phyloP scores from a whole-genome alignment of 2,329 filamentous ascomycete species.

The Lomentospora prolificans region DNA sequence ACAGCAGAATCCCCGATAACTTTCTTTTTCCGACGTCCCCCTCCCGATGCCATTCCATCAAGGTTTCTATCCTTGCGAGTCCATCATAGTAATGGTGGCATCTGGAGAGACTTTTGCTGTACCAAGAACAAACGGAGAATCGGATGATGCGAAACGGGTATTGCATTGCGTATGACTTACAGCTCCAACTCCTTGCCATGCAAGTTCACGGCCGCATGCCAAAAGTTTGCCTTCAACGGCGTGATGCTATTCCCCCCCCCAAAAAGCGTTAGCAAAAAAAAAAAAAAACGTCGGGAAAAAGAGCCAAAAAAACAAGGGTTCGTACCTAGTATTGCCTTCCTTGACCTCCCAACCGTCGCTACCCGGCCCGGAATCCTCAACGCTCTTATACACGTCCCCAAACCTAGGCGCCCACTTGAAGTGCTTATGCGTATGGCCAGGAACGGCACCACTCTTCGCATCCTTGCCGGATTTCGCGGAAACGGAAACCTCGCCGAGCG shows the following conservation, averaged over 20 bases:
- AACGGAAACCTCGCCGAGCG: constrained; percentile 17
- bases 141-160: constrained; percentile 4
- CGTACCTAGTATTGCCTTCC: constrained; percentile 75
- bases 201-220: constrained; percentile 56
- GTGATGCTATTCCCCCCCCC: constrained; percentile 62
- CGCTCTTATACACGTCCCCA: constrained; percentile 75
- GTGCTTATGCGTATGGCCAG: constrained; percentile 64
- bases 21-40: neutral
- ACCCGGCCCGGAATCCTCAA: constrained; percentile 67
- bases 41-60: neutral
- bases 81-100: neutral
- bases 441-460: constrained; percentile 17
- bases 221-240: constrained; percentile 85
- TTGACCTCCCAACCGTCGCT: constrained; percentile 92
- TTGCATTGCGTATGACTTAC: constrained; percentile 51
- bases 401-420: constrained; percentile 94
- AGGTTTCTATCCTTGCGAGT: neutral
- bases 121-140: neutral
- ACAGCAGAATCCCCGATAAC: neutral
- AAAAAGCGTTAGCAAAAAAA: neutral
- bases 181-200: constrained; percentile 66
- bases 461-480: constrained; percentile 12
- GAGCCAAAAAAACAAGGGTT: constrained; percentile 10
- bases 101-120: neutral
- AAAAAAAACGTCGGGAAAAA: neutral